Evolutionary conservation across 352 stramenopile species (phyloP).

Genomic region (Thraustochytrium striatum): DNA sequence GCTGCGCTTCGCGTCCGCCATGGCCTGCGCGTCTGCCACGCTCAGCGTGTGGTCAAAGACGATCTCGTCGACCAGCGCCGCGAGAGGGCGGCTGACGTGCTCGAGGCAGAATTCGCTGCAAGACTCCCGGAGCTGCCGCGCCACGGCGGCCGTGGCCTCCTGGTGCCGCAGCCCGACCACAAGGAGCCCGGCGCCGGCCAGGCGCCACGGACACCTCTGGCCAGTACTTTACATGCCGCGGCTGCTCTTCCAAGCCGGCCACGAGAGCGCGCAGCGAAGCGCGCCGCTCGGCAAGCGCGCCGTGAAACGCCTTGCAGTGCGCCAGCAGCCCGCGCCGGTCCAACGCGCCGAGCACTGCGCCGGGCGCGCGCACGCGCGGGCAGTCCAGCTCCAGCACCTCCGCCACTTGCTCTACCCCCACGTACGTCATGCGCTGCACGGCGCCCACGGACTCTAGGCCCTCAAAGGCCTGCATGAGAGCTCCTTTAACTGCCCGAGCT

Average conservation of each 20-base stretch:
- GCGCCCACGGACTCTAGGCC: not conserved
- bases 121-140: not conserved
- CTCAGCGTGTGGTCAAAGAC: conserved; percentile 49
- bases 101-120: conserved; percentile 12
- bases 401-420: not conserved
- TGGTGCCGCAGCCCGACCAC: not conserved
- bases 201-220: not conserved
- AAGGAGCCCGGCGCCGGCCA: not conserved
- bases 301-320: not conserved
- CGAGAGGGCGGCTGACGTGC: conserved; percentile 14
- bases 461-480: conserved; percentile 20
- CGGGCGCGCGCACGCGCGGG: not conserved
- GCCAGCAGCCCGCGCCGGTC: not conserved
- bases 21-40: conserved; percentile 54
- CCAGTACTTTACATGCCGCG: conserved; percentile 39
- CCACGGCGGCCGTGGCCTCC: not conserved
- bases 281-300: not conserved
- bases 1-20: conserved; percentile 55
- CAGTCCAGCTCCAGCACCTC: not conserved
- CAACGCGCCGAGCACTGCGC: not conserved
- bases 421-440: not conserved
- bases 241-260: conserved; percentile 1
- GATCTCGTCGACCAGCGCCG: conserved; percentile 49
- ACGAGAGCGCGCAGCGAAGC: not conserved
- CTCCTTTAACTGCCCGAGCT: conserved; percentile 30